These are phyloP conservation scores for Erucastrum elatum DNA, from an alignment of 345 rosid species.

Conservation along the genomic window DNA sequence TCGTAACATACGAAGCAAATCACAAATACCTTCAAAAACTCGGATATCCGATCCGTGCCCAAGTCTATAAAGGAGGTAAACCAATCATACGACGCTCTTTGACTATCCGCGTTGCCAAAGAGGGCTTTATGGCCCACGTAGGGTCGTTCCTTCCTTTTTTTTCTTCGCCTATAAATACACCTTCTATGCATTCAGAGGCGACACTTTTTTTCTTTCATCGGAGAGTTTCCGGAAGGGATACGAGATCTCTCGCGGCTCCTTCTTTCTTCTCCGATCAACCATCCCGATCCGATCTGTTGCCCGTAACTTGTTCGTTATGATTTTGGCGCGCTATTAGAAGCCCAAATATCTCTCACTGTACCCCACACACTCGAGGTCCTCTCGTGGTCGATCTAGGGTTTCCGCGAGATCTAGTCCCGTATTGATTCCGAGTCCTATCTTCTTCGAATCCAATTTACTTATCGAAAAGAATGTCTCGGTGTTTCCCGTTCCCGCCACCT, in stretches of 20 bases:
- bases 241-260: conserved; percentile 28
- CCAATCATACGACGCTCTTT: background rate
- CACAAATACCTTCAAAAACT: too few species aligned
- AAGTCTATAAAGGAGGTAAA: background rate
- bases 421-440: background rate
- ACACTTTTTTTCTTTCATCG: conserved; percentile 14
- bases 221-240: conserved; percentile 15
- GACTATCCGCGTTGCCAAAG: conserved; percentile 25
- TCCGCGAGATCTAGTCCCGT: conserved; percentile 26
- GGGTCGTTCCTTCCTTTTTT: background rate
- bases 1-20: too few species aligned
- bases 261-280: conserved; percentile 17
- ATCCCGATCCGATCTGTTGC: background rate
- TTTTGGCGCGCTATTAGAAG: conserved; percentile 19
- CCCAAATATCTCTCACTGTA: background rate
- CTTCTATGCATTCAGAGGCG: background rate
- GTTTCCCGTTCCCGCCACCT: conserved; percentile 61
- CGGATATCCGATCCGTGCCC: too few species aligned
- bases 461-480: conserved; percentile 60
- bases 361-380: background rate
- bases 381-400: conserved; percentile 37
- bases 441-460: too few species aligned
- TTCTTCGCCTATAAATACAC: conserved; percentile 14
- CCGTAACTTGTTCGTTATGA: background rate
- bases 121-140: conserved; percentile 1